Percentiles rank a stretch among this genome's conserved stretches.
These are phyloP conservation scores for Talaromyces trachyspermus DNA, from an alignment of 495 filamentous ascomycete genomes.

Conservation along the genomic window DNA sequence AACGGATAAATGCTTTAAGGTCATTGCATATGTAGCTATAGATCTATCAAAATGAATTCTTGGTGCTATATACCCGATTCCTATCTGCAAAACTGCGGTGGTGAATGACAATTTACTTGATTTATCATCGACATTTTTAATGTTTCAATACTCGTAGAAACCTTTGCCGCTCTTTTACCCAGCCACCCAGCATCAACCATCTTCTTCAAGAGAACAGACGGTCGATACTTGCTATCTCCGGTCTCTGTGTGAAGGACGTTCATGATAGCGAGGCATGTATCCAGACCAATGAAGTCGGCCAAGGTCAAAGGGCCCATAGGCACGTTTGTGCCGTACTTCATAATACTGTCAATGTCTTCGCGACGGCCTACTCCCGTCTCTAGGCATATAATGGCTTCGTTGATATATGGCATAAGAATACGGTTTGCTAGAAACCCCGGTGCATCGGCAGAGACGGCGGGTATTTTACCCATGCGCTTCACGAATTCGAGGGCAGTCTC, in stretches of 20 bases:
- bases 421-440: constrained; percentile 95
- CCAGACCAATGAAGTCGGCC: constrained; percentile 95
- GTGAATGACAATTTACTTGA: too few species aligned
- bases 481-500: constrained; percentile 82
- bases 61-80: too few species aligned
- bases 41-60: too few species aligned
- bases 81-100: neutral
- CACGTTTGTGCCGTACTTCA: constrained; percentile 98
- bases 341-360: constrained; percentile 91
- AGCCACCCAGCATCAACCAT: constrained; percentile 99
- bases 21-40: too few species aligned
- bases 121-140: too few species aligned
- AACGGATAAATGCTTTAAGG: too few species aligned
- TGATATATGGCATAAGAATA: constrained; percentile 99
- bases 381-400: constrained; percentile 93
- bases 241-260: constrained; percentile 88
- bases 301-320: constrained; percentile 94
- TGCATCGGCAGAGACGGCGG: constrained; percentile 77
- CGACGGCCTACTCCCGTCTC: constrained; percentile 84
- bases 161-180: constrained; percentile 96
- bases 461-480: constrained; percentile 85
- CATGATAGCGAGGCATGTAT: constrained; percentile 97
- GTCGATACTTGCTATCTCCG: constrained; percentile 90
- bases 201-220: constrained; percentile 73
- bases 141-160: constrained; percentile 73